Conservation (phyloP, 2,329 filamentous ascomycete species). For the Cordyceps farinosa region DNA sequence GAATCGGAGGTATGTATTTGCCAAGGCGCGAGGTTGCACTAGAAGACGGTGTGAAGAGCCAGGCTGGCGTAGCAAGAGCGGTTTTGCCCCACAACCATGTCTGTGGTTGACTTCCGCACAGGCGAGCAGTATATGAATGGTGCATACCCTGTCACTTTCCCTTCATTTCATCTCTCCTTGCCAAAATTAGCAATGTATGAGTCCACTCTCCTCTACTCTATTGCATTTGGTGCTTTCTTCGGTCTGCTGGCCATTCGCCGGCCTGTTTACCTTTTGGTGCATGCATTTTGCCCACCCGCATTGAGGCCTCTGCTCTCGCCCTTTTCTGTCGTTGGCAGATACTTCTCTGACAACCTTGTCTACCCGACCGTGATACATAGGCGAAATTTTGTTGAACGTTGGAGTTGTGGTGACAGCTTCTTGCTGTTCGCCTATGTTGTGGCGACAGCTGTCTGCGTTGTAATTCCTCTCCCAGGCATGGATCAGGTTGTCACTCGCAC, state of each 20-base stretch:
- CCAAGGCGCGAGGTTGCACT: too few species aligned
- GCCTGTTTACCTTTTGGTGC: neutral
- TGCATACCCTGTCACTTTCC: too few species aligned
- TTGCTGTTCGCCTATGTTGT: neutral
- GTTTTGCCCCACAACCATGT: too few species aligned
- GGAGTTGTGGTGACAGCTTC: neutral
- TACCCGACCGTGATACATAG: constrained; percentile 7
- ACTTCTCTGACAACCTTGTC: neutral
- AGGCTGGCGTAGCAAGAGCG: too few species aligned
- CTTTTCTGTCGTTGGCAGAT: neutral
- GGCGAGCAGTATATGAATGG: too few species aligned
- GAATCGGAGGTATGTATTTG: too few species aligned
- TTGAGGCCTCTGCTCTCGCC: neutral
- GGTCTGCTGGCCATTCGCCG: neutral
- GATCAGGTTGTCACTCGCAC: constrained; percentile 1
- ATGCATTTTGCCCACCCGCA: neutral
- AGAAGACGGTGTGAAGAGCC: too few species aligned
- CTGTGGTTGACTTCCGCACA: too few species aligned
- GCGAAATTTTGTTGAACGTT: neutral
- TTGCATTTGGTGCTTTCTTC: neutral
- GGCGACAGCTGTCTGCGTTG: neutral
- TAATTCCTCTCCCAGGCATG: neutral
- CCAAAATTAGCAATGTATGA: neutral
- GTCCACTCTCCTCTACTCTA: neutral
- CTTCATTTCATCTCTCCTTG: too few species aligned